Evolutionary conservation across 192 early-diverging fungal genomes (phyloP).

Genomic region (Coemansia sp.): DNA sequence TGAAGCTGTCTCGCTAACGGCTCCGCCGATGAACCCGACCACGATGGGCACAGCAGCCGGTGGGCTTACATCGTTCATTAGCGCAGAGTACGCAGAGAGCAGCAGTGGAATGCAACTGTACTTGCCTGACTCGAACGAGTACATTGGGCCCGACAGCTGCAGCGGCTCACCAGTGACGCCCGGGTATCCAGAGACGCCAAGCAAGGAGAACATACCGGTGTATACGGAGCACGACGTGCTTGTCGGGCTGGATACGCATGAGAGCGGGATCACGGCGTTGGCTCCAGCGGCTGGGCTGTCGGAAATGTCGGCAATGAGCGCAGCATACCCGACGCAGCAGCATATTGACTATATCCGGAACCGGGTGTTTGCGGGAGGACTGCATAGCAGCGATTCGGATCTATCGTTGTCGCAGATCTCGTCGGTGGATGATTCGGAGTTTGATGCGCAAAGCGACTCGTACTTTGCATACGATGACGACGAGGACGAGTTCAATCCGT

Average conservation of each 20-base stretch:
- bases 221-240: conserved; percentile 17
- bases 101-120: conserved; percentile 33
- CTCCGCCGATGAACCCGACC: conserved; percentile 52
- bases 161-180: conserved; percentile 29
- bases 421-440: conserved; percentile 24
- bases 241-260: neutral
- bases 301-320: neutral
- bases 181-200: conserved; percentile 45
- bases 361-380: neutral
- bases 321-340: neutral
- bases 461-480: conserved; percentile 46
- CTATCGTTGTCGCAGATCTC: conserved; percentile 27
- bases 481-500: conserved; percentile 53
- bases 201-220: conserved; percentile 53
- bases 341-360: neutral
- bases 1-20: conserved; percentile 43
- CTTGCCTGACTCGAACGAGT: conserved; percentile 25
- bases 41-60: conserved; percentile 19
- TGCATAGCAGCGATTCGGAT: conserved; percentile 11
- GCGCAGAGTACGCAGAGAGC: neutral
- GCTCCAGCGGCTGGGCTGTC: neutral
- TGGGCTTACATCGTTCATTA: conserved; percentile 11
- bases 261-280: neutral
- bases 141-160: conserved; percentile 25
- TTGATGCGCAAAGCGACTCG: conserved; percentile 34